phyloP scores from a whole-genome alignment of 208 protist species.

The Leishmania mexicana region DNA sequence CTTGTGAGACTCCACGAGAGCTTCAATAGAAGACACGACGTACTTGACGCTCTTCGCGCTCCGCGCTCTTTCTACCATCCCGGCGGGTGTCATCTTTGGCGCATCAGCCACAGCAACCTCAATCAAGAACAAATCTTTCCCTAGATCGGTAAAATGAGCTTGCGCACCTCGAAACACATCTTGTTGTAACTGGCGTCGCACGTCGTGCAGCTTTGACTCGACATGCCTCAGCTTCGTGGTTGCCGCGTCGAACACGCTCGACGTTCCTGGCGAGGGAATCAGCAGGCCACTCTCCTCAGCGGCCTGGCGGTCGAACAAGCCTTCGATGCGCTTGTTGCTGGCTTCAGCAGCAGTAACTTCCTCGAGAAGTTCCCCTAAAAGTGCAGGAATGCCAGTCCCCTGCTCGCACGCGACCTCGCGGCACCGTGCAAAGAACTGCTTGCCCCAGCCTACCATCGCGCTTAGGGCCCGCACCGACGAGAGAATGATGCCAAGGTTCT shows the following conservation, averaged over 20 bases:
- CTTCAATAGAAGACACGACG: constrained; percentile 43
- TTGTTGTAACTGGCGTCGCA: constrained; percentile 34
- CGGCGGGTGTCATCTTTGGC: constrained; percentile 47
- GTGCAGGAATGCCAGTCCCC: constrained; percentile 29
- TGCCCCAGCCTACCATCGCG: constrained; percentile 67
- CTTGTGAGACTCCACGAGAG: constrained; percentile 60
- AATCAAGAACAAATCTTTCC: constrained; percentile 87
- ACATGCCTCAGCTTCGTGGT: constrained; percentile 37
- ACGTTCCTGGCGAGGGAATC: constrained; percentile 67
- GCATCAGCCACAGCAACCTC: constrained; percentile 66
- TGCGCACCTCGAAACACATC: constrained; percentile 61
- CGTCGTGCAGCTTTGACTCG: constrained; percentile 61
- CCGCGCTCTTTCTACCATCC: constrained; percentile 71
- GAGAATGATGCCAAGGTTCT: constrained; percentile 79
- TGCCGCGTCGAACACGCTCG: constrained; percentile 60
- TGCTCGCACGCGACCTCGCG: constrained; percentile 11
- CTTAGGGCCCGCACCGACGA: constrained; percentile 60
- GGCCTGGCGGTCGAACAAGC: constrained; percentile 62
- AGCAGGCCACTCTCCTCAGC: constrained; percentile 59
- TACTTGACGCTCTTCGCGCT: constrained; percentile 79
- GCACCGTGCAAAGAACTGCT: constrained; percentile 34
- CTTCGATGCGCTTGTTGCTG: constrained; percentile 53
- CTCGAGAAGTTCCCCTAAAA: constrained; percentile 65
- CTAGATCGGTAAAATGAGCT: constrained; percentile 68
- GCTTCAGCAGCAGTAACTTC: constrained; percentile 36